Evolutionary conservation across 2,329 filamentous ascomycete species (phyloP), one percentile per base, ranked within the genome.

Genomic region (Colletotrichum sp.): DNA sequence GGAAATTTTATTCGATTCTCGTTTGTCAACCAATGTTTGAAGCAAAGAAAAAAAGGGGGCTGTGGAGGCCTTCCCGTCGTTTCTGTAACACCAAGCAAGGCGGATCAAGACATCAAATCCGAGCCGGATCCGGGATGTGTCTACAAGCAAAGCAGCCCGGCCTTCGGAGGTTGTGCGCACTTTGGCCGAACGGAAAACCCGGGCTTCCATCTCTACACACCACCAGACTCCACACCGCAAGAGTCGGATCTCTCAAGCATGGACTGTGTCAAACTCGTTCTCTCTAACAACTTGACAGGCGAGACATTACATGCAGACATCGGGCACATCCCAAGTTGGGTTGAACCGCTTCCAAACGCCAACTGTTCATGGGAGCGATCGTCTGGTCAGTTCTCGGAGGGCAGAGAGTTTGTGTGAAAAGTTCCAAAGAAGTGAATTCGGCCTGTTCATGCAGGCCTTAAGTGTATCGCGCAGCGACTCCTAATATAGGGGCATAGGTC

Each of bases 41-140:
- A 26, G n/a, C 38, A 28, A 9, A 30, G n/a, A 15, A 36, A 52
- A 30, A 66, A 9, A 16, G 56, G 36, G 48, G 8, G 9, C 32
- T 4, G 24, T 21, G 48, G 34, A 21, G 30, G 21, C 13, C 9
- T n/a, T 43, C 56, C 43, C 26, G n/a, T 74, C 16, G 13, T 38
- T 52, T 52, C 36, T 71, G 62, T 73, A 56, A 69, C 73, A 30
- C 18, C 26, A 43, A 48, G 15, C 32, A 18, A n/a, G 6, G 58
- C 68, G 34, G 64, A 24, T 38, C 43, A 30, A 48, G 65, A 71
- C 21, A 28, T n/a, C 28, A 52, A 36, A 36, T n/a, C 28, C 38
- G 38, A 48, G 43, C 65, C 73, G 64, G 70, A 65, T 68, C 70
- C 70, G 65, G 73, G 73, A 69, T 69, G 21, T 16, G 36, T 55